Conservation (phyloP, 2,329 filamentous ascomycete species). For the Neofusicoccum kwambonambiense region DNA sequence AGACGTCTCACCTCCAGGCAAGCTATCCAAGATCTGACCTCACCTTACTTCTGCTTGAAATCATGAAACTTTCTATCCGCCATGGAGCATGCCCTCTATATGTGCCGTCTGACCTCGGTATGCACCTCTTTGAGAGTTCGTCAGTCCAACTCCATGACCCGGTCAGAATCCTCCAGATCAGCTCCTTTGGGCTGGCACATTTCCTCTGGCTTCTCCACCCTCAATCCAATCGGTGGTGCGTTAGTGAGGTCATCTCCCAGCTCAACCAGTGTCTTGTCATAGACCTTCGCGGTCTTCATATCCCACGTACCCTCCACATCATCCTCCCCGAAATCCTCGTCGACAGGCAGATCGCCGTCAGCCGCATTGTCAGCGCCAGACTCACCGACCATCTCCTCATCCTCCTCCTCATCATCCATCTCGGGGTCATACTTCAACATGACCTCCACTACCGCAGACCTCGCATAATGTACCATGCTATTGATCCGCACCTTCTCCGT, state of each 20-base stretch:
- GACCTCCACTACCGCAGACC: slow-evolving; percentile 67
- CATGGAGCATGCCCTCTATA: not conserved
- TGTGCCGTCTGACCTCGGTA: no score
- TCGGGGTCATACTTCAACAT: slow-evolving; percentile 56
- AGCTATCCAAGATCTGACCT: no score
- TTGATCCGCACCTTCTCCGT: slow-evolving; percentile 88
- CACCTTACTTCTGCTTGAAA: no score
- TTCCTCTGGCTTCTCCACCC: slow-evolving; percentile 17
- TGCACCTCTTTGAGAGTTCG: no score
- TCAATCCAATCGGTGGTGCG: slow-evolving; percentile 16
- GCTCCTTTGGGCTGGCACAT: not conserved
- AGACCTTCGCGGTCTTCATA: slow-evolving; percentile 73
- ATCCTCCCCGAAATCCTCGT: slow-evolving; percentile 31
- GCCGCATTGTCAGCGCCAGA: not conserved
- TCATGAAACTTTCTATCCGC: no score
- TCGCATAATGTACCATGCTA: slow-evolving; percentile 74
- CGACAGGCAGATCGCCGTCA: not conserved
- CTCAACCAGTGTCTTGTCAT: slow-evolving; percentile 75
- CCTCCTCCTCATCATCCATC: slow-evolving; percentile 29
- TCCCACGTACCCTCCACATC: slow-evolving; percentile 46
- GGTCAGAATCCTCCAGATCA: slow-evolving; percentile 3
- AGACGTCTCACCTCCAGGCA: not conserved
- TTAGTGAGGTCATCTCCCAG: slow-evolving; percentile 56
- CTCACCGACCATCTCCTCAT: slow-evolving; percentile 30
- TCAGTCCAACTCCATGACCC: slow-evolving; percentile 4